Conservation (phyloP, 148 eudicot species). For the Chenopodium album region DNA sequence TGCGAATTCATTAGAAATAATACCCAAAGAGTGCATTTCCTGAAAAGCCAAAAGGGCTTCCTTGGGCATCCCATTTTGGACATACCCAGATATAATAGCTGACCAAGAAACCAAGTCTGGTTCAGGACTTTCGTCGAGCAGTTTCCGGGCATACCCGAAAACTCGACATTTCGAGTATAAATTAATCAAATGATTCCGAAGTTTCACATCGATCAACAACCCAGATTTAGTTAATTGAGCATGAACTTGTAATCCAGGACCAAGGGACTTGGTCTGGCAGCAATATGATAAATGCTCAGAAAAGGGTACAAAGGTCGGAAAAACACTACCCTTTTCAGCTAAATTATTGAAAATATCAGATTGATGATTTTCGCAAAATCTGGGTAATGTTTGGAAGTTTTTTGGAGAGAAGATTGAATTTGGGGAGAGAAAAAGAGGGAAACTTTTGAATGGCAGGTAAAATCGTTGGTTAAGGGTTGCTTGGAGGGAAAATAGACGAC, state of each 20-base stretch:
- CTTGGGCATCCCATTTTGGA: constrained; percentile 44
- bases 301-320: constrained; percentile 30
- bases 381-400: constrained; percentile 22
- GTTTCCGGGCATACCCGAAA: constrained; percentile 53
- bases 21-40: constrained; percentile 55
- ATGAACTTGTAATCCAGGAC: constrained; percentile 51
- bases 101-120: constrained; percentile 81
- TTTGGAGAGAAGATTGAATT: not conserved
- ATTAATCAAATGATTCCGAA: constrained; percentile 53
- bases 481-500: constrained; percentile 37
- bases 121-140: constrained; percentile 70
- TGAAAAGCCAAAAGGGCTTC: constrained; percentile 58
- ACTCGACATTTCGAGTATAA: constrained; percentile 52
- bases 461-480: constrained; percentile 25
- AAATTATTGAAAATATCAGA: not conserved
- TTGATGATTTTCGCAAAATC: constrained; percentile 15
- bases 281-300: constrained; percentile 45
- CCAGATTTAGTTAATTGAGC: constrained; percentile 53
- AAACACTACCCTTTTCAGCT: constrained; percentile 15
- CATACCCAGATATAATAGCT: constrained; percentile 71
- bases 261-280: constrained; percentile 43
- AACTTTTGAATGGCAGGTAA: constrained; percentile 32
- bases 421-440: constrained; percentile 1
- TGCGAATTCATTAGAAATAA: constrained; percentile 59
- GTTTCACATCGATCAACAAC: constrained; percentile 36